A percentile compares a stretch with the other conserved stretches of the same genome.
phyloP scores from a whole-genome alignment of 2,329 filamentous ascomycete species.

The Acarospora socialis region DNA sequence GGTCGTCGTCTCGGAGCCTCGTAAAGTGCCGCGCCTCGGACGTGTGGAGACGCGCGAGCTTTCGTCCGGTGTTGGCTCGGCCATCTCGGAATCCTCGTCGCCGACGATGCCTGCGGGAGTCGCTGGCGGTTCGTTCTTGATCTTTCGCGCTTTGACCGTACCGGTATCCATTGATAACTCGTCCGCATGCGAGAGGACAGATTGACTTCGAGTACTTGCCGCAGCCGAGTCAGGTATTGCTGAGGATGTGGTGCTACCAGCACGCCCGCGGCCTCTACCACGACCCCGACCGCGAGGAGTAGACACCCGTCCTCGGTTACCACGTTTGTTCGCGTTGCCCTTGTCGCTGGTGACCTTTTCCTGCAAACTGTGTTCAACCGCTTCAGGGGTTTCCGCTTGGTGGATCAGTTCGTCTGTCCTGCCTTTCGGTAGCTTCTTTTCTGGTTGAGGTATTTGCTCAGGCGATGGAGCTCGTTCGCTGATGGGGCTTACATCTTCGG shows the following conservation, averaged over 20 bases:
- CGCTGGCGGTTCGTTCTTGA: constrained; percentile 35
- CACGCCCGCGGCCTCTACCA: constrained; percentile 10
- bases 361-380: too few relatives aligned
- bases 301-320: neutral
- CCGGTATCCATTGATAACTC: constrained; percentile 27
- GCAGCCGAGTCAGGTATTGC: constrained; percentile 30
- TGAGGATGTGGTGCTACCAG: constrained; percentile 32
- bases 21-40: constrained; percentile 21
- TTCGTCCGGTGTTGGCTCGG: constrained; percentile 18
- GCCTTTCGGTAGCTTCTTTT: constrained; percentile 1
- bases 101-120: constrained; percentile 29
- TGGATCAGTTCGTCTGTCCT: too few relatives aligned
- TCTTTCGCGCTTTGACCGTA: constrained; percentile 23
- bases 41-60: constrained; percentile 16
- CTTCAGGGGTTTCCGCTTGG: too few relatives aligned
- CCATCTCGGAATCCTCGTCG: constrained; percentile 17
- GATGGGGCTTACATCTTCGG: constrained; percentile 32
- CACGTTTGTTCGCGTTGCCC: constrained; percentile 15
- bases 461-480: constrained; percentile 29
- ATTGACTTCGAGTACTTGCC: constrained; percentile 34
- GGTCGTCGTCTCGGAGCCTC: constrained; percentile 11
- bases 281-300: too few relatives aligned
- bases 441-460: neutral
- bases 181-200: constrained; percentile 32
- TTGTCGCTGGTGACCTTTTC: constrained; percentile 20